phyloP scores from a whole-genome alignment of 2,329 filamentous ascomycete genomes.

The Aspergillus sergii region DNA sequence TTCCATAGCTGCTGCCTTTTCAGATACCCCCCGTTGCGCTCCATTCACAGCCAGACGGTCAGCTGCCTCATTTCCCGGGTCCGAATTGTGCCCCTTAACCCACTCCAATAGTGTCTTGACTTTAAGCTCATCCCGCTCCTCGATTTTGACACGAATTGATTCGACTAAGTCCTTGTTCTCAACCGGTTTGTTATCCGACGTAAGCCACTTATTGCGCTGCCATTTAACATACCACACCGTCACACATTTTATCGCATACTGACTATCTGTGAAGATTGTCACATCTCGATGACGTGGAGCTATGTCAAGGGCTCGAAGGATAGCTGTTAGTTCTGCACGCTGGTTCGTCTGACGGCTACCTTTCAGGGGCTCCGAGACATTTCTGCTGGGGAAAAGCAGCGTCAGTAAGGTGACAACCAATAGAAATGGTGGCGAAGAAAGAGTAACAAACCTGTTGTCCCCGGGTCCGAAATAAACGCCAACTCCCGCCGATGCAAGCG shows the following conservation, averaged over 20 bases:
- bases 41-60: constrained; percentile 75
- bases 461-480: constrained; percentile 66
- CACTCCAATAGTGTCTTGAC: constrained; percentile 74
- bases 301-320: constrained; percentile 79
- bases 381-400: constrained; percentile 48
- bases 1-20: constrained; percentile 31
- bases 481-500: constrained; percentile 60
- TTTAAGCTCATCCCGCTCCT: constrained; percentile 64
- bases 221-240: constrained; percentile 81
- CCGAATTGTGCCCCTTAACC: constrained; percentile 81
- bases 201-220: constrained; percentile 77
- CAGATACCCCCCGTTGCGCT: constrained; percentile 48
- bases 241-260: constrained; percentile 87
- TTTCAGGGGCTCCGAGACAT: constrained; percentile 74
- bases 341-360: constrained; percentile 87
- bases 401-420: constrained; percentile 26
- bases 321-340: constrained; percentile 89
- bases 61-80: constrained; percentile 77
- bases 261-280: constrained; percentile 83
- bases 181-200: constrained; percentile 68
- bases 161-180: constrained; percentile 86
- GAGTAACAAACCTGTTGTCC: constrained; percentile 53
- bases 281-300: constrained; percentile 69
- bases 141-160: constrained; percentile 70
- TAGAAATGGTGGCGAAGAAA: neutral